A percentile compares a stretch with the other conserved stretches of the same genome.
phyloP scores from a whole-genome alignment of 176 grass and related monocot species.

The Hordeum vulgare region DNA sequence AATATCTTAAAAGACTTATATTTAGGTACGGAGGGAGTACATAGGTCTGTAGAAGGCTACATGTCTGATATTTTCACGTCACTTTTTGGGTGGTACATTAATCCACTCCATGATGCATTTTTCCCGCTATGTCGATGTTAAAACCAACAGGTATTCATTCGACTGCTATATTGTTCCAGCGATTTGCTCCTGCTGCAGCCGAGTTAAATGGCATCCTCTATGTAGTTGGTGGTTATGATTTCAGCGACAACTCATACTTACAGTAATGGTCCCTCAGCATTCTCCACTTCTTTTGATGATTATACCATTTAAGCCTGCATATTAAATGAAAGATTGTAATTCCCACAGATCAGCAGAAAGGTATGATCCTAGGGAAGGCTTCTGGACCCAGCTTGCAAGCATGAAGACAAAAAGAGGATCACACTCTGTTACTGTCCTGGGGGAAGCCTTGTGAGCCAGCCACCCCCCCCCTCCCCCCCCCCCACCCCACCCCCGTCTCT shows the following conservation, averaged over 20 bases:
- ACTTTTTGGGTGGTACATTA: neutral
- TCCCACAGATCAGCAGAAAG: slow-evolving; percentile 68
- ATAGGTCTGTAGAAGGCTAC: neutral
- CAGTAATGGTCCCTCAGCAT: slow-evolving; percentile 46
- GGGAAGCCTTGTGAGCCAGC: slow-evolving; percentile 45
- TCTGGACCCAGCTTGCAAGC: slow-evolving; percentile 59
- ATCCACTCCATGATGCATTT: neutral
- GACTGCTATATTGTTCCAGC: slow-evolving; percentile 37
- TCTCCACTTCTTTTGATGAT: neutral
- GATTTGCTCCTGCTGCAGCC: slow-evolving; percentile 60
- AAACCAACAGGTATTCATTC: neutral
- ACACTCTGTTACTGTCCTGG: slow-evolving; percentile 41
- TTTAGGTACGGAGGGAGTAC: too few relatives aligned
- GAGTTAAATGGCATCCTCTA: slow-evolving; percentile 48
- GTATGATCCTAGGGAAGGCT: slow-evolving; percentile 93
- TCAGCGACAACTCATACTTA: slow-evolving; percentile 35
- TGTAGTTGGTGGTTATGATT: slow-evolving; percentile 78
- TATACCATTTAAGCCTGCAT: neutral
- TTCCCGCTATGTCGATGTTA: neutral
- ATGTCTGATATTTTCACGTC: neutral
- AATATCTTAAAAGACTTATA: too few relatives aligned
- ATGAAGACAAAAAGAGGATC: slow-evolving; percentile 68
- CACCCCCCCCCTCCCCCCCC: too few relatives aligned
- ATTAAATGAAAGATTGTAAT: slow-evolving; percentile 8
- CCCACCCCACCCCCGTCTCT: too few relatives aligned